These are phyloP conservation scores for Spathaspora girioi DNA, from an alignment of 805 yeast species.

Conservation along the genomic window DNA sequence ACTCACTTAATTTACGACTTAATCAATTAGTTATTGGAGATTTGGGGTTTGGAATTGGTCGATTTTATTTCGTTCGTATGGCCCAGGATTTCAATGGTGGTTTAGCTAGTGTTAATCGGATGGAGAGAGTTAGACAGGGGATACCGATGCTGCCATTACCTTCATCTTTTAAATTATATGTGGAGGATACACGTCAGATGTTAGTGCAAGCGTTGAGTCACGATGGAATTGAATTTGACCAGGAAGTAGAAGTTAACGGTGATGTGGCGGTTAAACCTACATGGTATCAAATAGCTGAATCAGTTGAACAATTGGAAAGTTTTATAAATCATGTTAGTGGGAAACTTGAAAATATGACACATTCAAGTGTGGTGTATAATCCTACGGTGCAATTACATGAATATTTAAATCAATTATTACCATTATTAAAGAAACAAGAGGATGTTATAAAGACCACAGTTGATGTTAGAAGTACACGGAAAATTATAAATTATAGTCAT, in stretches of 20 bases:
- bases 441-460: slow-evolving; percentile 1
- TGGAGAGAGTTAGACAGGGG: slow-evolving; percentile 22
- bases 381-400: slow-evolving; percentile 20
- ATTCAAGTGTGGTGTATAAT: slow-evolving; percentile 3
- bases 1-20: slow-evolving; percentile 29
- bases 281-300: slow-evolving; percentile 37
- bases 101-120: slow-evolving; percentile 28
- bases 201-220: slow-evolving; percentile 21
- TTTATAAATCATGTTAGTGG: slow-evolving; percentile 23
- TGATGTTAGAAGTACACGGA: slow-evolving; percentile 13
- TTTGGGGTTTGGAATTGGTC: slow-evolving; percentile 35
- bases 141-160: slow-evolving; percentile 11
- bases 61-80: slow-evolving; percentile 37
- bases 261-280: slow-evolving; percentile 8
- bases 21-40: slow-evolving; percentile 38
- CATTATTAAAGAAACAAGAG: slow-evolving; percentile 26
- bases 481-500: slow-evolving; percentile 15
- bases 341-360: slow-evolving; percentile 17
- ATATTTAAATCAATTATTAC: slow-evolving; percentile 24
- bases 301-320: slow-evolving; percentile 20
- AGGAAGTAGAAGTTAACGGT: slow-evolving; percentile 24
- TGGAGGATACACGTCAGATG: slow-evolving; percentile 36
- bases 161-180: slow-evolving; percentile 36
- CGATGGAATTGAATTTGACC: slow-evolving; percentile 32
- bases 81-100: slow-evolving; percentile 34